Conservation (phyloP, 202 grass and related monocot genomes). For the Brachypodium distachyon region DNA sequence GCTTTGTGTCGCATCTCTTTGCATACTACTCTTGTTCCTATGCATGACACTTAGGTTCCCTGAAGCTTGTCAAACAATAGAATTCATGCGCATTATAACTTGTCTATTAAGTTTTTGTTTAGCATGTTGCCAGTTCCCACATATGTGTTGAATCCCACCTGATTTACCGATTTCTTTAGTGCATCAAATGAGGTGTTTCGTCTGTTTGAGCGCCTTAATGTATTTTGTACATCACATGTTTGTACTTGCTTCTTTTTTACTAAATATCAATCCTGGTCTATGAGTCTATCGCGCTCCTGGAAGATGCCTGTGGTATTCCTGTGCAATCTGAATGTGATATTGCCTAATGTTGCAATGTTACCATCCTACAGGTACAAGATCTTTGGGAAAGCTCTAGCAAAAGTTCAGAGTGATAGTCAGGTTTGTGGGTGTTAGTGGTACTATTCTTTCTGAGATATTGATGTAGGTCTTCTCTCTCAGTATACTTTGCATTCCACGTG, state of each 20-base stretch:
- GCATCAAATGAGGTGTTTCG: neutral
- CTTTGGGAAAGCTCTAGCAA: slow-evolving; percentile 84
- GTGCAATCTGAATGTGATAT: slow-evolving; percentile 1
- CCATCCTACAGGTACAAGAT: slow-evolving; percentile 68
- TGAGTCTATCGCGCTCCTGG: neutral
- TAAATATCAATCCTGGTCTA: neutral
- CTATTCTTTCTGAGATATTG: neutral
- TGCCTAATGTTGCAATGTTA: slow-evolving; percentile 11
- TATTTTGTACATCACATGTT: neutral
- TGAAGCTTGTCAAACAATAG: neutral
- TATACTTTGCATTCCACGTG: neutral
- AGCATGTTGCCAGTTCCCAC: neutral
- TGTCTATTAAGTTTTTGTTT: neutral
- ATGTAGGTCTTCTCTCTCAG: neutral
- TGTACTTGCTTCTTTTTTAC: neutral
- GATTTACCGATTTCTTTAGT: neutral
- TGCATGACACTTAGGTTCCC: neutral
- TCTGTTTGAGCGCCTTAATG: neutral
- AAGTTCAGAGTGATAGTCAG: slow-evolving; percentile 82
- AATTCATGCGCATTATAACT: neutral
- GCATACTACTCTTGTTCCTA: neutral
- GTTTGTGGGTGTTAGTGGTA: slow-evolving; percentile 19
- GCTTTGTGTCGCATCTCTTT: neutral
- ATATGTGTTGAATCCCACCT: neutral
- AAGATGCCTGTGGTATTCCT: neutral